Percentiles rank a stretch among this genome's conserved stretches.
Evolutionary conservation across 2,329 filamentous ascomycete genomes (phyloP).

Genomic region (Leptodontidium sp.): DNA sequence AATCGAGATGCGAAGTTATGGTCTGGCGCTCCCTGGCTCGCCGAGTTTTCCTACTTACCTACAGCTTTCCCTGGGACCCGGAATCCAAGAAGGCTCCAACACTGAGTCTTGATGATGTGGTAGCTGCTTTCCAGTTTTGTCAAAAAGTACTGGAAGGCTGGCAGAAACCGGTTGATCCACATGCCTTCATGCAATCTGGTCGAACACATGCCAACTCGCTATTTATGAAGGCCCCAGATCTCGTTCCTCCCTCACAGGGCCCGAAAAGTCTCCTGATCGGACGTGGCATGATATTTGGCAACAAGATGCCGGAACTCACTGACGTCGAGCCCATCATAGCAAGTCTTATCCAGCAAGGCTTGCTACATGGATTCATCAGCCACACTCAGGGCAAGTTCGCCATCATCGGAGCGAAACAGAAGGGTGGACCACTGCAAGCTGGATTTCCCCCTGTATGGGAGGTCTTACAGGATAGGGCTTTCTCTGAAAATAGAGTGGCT

Average conservation of each 20-base stretch:
- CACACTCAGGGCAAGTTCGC: slow-evolving; percentile 81
- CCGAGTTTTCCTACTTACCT: slow-evolving; percentile 79
- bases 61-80: slow-evolving; percentile 69
- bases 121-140: slow-evolving; percentile 68
- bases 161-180: slow-evolving; percentile 45
- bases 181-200: slow-evolving; percentile 39
- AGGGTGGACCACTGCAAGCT: slow-evolving; percentile 68
- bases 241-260: slow-evolving; percentile 54
- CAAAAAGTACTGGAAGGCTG: slow-evolving; percentile 71
- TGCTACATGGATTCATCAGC: slow-evolving; percentile 85
- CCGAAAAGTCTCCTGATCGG: slow-evolving; percentile 60
- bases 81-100: slow-evolving; percentile 73
- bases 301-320: slow-evolving; percentile 63
- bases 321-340: slow-evolving; percentile 83
- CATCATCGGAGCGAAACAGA: slow-evolving; percentile 78
- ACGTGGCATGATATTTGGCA: slow-evolving; percentile 70
- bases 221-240: slow-evolving; percentile 56
- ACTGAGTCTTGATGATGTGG: slow-evolving; percentile 75
- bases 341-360: slow-evolving; percentile 79
- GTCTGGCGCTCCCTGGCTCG: slow-evolving; percentile 86
- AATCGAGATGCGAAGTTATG: slow-evolving; percentile 79
- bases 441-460: slow-evolving; percentile 81
- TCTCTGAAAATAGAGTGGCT: slow-evolving; percentile 57
- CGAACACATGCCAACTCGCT: slow-evolving; percentile 56
- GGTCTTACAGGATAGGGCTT: slow-evolving; percentile 68